phyloP scores from a whole-genome alignment of 2,329 filamentous ascomycete genomes.

The Hirsutella rhossiliensis region DNA sequence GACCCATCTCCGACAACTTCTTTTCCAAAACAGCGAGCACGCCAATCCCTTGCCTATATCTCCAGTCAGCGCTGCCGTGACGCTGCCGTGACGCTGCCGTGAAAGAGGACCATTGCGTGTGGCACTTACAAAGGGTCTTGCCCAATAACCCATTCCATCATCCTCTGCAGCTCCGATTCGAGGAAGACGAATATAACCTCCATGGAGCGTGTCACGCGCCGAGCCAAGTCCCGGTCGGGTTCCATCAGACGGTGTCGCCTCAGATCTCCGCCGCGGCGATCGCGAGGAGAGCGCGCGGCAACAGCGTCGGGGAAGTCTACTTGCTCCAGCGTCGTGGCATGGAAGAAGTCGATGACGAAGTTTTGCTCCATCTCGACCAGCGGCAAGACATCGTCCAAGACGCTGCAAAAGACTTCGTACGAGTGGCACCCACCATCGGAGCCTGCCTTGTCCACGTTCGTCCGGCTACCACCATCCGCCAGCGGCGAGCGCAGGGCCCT shows the following conservation, averaged over 20 bases:
- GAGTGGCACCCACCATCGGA: slow-evolving; percentile 57
- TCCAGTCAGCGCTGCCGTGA: slow-evolving; percentile 4
- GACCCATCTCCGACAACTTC: slow-evolving; percentile 66
- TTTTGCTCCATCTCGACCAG: slow-evolving; percentile 91
- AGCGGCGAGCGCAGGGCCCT: slow-evolving; percentile 58
- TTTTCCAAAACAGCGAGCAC: slow-evolving; percentile 71
- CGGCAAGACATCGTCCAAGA: slow-evolving; percentile 70
- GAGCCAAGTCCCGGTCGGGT: slow-evolving; percentile 76
- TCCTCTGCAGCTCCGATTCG: slow-evolving; percentile 60
- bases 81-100: background rate
- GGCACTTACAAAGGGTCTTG: slow-evolving; percentile 69
- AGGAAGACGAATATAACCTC: slow-evolving; percentile 79
- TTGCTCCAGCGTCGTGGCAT: slow-evolving; percentile 73
- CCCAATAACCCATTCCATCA: slow-evolving; percentile 74
- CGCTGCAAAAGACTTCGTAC: slow-evolving; percentile 70
- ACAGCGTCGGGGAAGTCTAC: slow-evolving; percentile 78
- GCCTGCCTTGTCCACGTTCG: slow-evolving; percentile 41
- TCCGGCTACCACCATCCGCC: slow-evolving; percentile 43
- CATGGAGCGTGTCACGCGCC: slow-evolving; percentile 75
- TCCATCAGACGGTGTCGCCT: slow-evolving; percentile 69
- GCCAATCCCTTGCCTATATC: slow-evolving; percentile 69
- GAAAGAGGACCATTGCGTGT: background rate
- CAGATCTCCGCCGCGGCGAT: slow-evolving; percentile 61
- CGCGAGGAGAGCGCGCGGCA: slow-evolving; percentile 48
- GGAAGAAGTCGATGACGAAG: slow-evolving; percentile 94